Evolutionary conservation across 2,329 filamentous ascomycete species (phyloP).

Genomic region (Dendrostoma leiphaemia): DNA sequence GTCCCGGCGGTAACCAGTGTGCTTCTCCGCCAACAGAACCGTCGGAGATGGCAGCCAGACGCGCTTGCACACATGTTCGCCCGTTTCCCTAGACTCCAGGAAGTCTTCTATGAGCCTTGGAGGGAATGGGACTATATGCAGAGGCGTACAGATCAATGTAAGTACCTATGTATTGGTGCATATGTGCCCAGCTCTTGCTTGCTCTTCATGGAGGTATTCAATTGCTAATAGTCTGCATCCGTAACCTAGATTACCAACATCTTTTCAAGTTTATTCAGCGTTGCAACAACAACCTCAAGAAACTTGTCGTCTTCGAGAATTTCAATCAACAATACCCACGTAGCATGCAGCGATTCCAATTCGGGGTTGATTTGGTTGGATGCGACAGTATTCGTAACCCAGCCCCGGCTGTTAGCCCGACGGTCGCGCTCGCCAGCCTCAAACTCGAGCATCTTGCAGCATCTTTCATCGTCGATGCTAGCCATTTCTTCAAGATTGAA

Average conservation of each 20-base stretch:
- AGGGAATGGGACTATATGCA: conserved; percentile 26
- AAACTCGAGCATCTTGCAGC: conserved; percentile 28
- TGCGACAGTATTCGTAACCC: conserved; percentile 24
- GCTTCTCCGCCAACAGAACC: conserved; percentile 32
- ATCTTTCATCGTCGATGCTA: conserved; percentile 30
- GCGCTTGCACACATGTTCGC: conserved; percentile 29
- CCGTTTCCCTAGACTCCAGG: conserved; percentile 29
- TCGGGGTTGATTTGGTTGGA: no score
- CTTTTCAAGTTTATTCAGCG: conserved; percentile 22
- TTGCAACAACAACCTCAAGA: conserved; percentile 20
- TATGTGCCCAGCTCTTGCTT: conserved; percentile 18
- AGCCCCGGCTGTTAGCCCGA: conserved; percentile 22
- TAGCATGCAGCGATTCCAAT: no score
- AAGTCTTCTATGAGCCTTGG: conserved; percentile 32
- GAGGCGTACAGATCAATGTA: conserved; percentile 18
- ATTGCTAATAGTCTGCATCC: conserved; percentile 17
- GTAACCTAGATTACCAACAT: conserved; percentile 21
- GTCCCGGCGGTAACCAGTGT: conserved; percentile 29
- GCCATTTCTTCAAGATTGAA: conserved; percentile 28
- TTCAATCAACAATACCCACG: conserved; percentile 30
- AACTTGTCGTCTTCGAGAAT: conserved; percentile 29
- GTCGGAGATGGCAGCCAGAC: conserved; percentile 28
- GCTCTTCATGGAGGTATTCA: conserved; percentile 10
- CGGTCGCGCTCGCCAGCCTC: conserved; percentile 25
- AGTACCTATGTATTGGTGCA: conserved; percentile 19